Conservation (phyloP, 768 basidiomycete species). For the Guyanaporus albipodus region DNA sequence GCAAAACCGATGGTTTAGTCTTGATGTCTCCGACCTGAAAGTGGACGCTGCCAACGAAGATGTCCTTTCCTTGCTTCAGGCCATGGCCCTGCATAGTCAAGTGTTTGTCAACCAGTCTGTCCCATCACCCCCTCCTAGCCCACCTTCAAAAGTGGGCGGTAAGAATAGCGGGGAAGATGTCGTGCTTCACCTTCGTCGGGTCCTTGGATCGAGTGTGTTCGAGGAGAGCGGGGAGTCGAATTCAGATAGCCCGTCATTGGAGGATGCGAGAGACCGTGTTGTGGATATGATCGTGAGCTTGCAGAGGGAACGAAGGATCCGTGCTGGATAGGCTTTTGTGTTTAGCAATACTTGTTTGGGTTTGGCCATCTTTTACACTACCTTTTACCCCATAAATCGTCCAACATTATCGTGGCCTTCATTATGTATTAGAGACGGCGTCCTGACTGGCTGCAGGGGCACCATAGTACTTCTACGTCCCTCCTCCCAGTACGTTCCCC, state of each 20-base stretch:
- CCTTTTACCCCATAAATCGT: not conserved
- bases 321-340: conserved; percentile 5
- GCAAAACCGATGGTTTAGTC: conserved; percentile 33
- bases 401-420: not conserved
- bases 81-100: conserved; percentile 56
- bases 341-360: too few relatives aligned
- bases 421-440: conserved; percentile 13
- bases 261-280: conserved; percentile 73
- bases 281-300: conserved; percentile 62
- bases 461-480: too few relatives aligned
- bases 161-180: conserved; percentile 27
- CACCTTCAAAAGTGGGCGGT: conserved; percentile 29
- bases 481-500: not conserved
- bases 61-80: conserved; percentile 51
- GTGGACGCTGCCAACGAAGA: conserved; percentile 38
- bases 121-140: conserved; percentile 59
- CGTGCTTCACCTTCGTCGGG: conserved; percentile 46
- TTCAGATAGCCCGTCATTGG: conserved; percentile 40
- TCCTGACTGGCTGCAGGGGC: not conserved
- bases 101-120: conserved; percentile 48
- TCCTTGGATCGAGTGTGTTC: conserved; percentile 53
- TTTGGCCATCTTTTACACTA: not conserved
- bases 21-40: conserved; percentile 31
- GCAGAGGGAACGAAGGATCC: conserved; percentile 27
- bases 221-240: conserved; percentile 24